Evolutionary conservation across 2,329 filamentous ascomycete species (phyloP).

Genomic region (Xylaria sp.): DNA sequence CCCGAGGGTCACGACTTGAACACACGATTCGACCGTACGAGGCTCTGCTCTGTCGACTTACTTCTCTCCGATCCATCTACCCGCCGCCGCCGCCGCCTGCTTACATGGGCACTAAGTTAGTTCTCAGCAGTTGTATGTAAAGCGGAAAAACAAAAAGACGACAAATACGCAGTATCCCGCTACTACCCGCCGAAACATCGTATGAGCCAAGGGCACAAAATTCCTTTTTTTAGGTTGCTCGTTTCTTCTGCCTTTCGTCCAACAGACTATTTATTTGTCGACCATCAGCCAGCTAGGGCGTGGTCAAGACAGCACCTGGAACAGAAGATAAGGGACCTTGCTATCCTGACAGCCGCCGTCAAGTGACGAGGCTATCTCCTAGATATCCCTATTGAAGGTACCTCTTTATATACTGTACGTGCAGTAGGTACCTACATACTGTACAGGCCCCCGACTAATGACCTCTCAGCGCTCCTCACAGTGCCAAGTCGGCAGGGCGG

Average conservation of each 20-base stretch:
- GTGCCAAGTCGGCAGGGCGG: slow-evolving; percentile 7
- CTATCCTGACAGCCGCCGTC: slow-evolving; percentile 10
- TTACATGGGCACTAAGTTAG: neutral
- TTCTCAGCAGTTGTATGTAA: neutral
- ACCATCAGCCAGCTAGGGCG: neutral
- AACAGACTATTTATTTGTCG: neutral
- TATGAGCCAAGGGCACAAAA: slow-evolving; percentile 1
- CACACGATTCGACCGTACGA: slow-evolving; percentile 23
- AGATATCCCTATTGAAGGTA: neutral
- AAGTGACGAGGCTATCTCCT: slow-evolving; percentile 1
- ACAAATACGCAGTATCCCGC: neutral
- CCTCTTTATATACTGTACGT: neutral
- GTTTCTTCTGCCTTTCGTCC: neutral
- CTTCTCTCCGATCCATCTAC: neutral
- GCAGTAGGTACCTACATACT: neutral
- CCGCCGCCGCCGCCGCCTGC: neutral
- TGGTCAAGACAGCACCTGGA: neutral
- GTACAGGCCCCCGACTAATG: neutral
- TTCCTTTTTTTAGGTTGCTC: neutral
- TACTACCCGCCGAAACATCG: neutral
- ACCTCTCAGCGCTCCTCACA: slow-evolving; percentile 8
- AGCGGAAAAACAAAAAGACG: neutral
- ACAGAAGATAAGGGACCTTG: neutral
- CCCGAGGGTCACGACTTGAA: slow-evolving; percentile 1
- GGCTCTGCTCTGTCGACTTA: slow-evolving; percentile 12